Evolutionary conservation across 805 yeast genomes (phyloP).

Genomic region (Schwanniomyces vanrijiae): DNA sequence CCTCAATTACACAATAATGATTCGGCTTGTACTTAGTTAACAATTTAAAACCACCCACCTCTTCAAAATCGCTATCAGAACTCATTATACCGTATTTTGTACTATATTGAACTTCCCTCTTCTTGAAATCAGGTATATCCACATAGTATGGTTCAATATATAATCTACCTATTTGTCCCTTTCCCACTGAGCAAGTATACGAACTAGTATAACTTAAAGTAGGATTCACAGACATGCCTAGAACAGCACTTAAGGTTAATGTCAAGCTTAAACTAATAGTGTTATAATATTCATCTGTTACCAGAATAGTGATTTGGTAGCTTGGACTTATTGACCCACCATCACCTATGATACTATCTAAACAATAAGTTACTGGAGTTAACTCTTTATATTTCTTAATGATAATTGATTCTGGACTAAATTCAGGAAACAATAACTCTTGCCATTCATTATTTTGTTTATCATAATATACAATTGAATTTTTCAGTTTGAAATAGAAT

Average conservation of each 20-base stretch:
- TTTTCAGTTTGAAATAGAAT: conserved; percentile 6
- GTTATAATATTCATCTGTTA: conserved; percentile 3
- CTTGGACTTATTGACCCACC: conserved; percentile 8
- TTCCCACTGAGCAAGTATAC: conserved; percentile 12
- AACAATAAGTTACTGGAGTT: conserved; percentile 12
- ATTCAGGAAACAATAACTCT: conserved; percentile 1
- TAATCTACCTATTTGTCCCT: conserved; percentile 15
- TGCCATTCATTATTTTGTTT: conserved; percentile 9
- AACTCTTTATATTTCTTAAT: conserved; percentile 1
- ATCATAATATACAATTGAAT: conserved; percentile 9
- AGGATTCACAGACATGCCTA: conserved; percentile 8
- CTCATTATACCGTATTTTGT: conserved; percentile 6
- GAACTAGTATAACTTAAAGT: conserved; percentile 6
- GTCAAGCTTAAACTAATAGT: neutral
- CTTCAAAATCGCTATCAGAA: conserved; percentile 3
- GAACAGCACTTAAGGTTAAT: conserved; percentile 3
- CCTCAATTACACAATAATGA: conserved; percentile 10
- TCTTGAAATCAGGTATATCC: conserved; percentile 8
- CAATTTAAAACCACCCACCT: conserved; percentile 6
- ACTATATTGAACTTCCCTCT: conserved; percentile 6
- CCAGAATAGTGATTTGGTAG: conserved; percentile 5
- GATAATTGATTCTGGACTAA: neutral
- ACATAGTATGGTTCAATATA: conserved; percentile 12
- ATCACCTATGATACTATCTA: conserved; percentile 7
- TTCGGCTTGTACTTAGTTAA: conserved; percentile 9